Percentiles rank a stretch among this genome's conserved stretches.
phyloP scores from a whole-genome alignment of 805 yeast species.

The Myxozyma lipomycoides region DNA sequence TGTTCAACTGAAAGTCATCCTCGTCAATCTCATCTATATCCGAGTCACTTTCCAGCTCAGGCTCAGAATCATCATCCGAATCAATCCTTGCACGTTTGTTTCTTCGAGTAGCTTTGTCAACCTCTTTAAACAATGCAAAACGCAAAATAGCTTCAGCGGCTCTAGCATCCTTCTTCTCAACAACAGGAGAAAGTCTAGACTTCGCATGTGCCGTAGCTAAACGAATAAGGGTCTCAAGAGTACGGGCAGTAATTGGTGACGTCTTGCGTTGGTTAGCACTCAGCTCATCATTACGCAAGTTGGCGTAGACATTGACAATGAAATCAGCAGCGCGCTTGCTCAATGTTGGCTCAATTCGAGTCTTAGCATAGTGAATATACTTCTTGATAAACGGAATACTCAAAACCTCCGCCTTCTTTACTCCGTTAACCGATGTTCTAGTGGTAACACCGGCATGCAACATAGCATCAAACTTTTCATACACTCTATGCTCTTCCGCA shows the following conservation, averaged over 20 bases:
- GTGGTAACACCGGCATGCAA: constrained; percentile 72
- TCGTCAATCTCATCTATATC: constrained; percentile 34
- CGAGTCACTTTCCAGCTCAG: constrained; percentile 32
- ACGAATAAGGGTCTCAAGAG: constrained; percentile 92
- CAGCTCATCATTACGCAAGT: constrained; percentile 70
- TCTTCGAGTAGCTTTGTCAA: constrained; percentile 41
- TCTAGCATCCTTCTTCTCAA: constrained; percentile 72
- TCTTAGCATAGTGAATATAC: constrained; percentile 90
- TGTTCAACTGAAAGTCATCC: constrained; percentile 8
- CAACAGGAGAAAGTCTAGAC: constrained; percentile 74
- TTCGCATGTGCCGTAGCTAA: constrained; percentile 95
- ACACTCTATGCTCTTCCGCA: constrained; percentile 46
- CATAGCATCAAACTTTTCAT: constrained; percentile 75
- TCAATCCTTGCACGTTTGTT: constrained; percentile 36
- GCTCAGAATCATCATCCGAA: constrained; percentile 32
- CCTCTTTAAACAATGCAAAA: constrained; percentile 81
- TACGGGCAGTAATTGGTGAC: constrained; percentile 97
- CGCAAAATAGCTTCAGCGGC: constrained; percentile 82
- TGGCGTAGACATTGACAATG: constrained; percentile 75
- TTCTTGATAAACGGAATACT: constrained; percentile 84
- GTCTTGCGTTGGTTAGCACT: constrained; percentile 51
- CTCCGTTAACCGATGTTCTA: constrained; percentile 35
- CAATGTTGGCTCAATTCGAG: constrained; percentile 75
- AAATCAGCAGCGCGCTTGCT: constrained; percentile 72
- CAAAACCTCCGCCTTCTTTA: constrained; percentile 49